phyloP scores from a whole-genome alignment of 2,329 filamentous ascomycete genomes.

The Lecanosticta acicola region DNA sequence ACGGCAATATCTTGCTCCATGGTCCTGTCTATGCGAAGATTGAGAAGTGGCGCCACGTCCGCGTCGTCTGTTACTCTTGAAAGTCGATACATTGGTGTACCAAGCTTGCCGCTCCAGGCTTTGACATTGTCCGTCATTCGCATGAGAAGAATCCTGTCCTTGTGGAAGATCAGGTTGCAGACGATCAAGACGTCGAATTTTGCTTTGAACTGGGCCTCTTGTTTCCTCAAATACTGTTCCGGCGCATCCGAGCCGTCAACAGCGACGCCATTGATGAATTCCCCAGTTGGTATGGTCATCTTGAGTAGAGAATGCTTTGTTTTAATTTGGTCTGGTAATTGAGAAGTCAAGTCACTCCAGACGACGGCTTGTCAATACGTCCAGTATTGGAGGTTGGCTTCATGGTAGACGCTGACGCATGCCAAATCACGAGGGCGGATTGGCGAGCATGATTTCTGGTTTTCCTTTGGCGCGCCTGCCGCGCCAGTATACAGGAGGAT shows the following conservation, averaged over 20 bases:
- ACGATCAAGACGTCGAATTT: constrained; percentile 14
- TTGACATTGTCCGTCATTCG: constrained; percentile 8
- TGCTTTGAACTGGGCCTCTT: constrained; percentile 8
- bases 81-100: constrained; percentile 11
- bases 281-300: background rate
- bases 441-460: background rate
- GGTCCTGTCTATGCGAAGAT: constrained; percentile 8
- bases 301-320: no score
- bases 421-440: background rate
- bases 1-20: constrained; percentile 14
- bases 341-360: background rate
- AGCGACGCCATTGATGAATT: background rate
- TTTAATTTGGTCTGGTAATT: no score
- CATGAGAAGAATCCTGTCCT: constrained; percentile 13
- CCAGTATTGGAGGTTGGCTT: background rate
- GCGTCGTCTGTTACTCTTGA: constrained; percentile 6
- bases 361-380: no score
- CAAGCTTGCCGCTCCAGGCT: constrained; percentile 11
- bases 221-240: constrained; percentile 10
- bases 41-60: constrained; percentile 10
- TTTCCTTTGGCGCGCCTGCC: background rate
- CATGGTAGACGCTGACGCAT: background rate
- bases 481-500: background rate
- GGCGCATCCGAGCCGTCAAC: background rate
- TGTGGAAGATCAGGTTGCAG: constrained; percentile 15